phyloP scores from a whole-genome alignment of 192 early-diverging fungal species.

The Chytriomyces confervae region DNA sequence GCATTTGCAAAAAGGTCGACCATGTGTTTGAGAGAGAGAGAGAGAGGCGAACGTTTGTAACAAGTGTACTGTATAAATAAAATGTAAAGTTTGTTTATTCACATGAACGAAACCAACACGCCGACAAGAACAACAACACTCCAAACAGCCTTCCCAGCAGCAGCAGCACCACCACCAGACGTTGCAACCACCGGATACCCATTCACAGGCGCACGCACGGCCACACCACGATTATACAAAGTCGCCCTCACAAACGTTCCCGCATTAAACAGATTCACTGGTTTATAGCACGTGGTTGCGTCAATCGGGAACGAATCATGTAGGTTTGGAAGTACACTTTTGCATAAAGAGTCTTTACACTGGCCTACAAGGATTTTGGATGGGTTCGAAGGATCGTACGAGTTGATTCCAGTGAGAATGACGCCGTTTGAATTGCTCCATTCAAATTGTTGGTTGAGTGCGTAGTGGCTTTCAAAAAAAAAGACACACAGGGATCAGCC shows the following conservation, averaged over 20 bases:
- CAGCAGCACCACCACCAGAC: no score
- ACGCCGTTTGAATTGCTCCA: not conserved
- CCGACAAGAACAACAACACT: no score
- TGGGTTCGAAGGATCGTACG: slow-evolving; percentile 1
- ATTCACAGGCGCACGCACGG: not conserved
- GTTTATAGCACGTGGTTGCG: not conserved
- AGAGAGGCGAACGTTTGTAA: no score
- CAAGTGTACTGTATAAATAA: no score
- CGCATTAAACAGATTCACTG: not conserved
- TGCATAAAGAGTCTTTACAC: not conserved
- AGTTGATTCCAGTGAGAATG: not conserved
- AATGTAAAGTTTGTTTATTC: no score
- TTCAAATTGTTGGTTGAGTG: not conserved
- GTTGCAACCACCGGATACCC: not conserved
- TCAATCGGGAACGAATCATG: not conserved
- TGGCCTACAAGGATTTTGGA: not conserved
- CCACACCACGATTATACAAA: not conserved
- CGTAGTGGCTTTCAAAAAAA: not conserved
- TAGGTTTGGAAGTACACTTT: not conserved
- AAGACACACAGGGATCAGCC: not conserved
- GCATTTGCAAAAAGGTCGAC: no score
- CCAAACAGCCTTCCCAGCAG: no score
- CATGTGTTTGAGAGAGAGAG: no score
- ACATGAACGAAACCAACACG: no score
- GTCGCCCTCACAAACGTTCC: not conserved